These are phyloP conservation scores for Phaeoacremonium minimum DNA, from an alignment of 2,329 filamentous ascomycete genomes.

Conservation along the genomic window DNA sequence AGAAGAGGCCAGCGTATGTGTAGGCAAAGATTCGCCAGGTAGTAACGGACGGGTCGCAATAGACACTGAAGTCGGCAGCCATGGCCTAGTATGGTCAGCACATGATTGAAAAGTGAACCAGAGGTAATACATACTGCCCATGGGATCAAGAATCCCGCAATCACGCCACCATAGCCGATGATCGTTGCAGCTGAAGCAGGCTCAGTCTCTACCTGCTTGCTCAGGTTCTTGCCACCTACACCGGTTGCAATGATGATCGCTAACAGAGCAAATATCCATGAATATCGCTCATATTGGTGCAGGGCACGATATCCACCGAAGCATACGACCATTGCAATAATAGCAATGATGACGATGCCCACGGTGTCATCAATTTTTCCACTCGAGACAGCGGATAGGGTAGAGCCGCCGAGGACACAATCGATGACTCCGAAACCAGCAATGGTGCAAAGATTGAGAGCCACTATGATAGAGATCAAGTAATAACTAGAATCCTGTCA, in stretches of 20 bases:
- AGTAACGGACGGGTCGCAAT: neutral
- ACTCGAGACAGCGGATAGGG: constrained; percentile 47
- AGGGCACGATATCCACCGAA: constrained; percentile 57
- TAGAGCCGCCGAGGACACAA: constrained; percentile 16
- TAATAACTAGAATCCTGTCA: neutral
- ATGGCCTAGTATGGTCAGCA: constrained; percentile 52
- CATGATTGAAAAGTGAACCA: constrained; percentile 60
- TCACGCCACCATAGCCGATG: constrained; percentile 54
- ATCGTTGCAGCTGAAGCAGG: constrained; percentile 40
- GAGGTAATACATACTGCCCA: constrained; percentile 55
- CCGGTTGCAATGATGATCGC: constrained; percentile 51
- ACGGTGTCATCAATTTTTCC: constrained; percentile 45
- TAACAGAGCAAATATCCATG: constrained; percentile 51
- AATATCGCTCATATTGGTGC: constrained; percentile 54
- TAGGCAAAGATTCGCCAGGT: constrained; percentile 47
- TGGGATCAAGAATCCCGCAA: constrained; percentile 60
- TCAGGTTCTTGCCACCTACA: constrained; percentile 44
- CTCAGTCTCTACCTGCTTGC: constrained; percentile 36
- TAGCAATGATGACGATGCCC: constrained; percentile 57
- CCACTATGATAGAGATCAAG: neutral
- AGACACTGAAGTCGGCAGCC: constrained; percentile 44
- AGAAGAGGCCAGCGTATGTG: constrained; percentile 48
- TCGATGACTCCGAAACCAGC: neutral
- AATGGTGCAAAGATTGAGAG: neutral
- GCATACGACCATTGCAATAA: constrained; percentile 54